A percentile compares a stretch with the other conserved stretches of the same genome.
phyloP scores from a whole-genome alignment of 768 basidiomycete genomes.

The Collybiopsis luxurians region DNA sequence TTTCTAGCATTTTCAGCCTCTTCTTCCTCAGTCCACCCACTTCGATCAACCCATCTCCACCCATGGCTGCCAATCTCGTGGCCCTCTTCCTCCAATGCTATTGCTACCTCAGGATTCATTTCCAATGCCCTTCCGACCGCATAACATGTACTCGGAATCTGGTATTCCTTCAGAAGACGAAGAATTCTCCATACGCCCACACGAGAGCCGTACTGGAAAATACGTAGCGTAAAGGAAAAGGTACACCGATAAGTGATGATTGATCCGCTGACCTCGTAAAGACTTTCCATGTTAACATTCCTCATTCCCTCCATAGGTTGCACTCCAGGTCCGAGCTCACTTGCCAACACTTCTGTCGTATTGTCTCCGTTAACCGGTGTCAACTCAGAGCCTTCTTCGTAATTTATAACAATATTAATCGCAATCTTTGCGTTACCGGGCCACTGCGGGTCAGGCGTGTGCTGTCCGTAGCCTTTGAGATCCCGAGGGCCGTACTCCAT shows the following conservation, averaged over 20 bases:
- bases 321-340: constrained; percentile 4
- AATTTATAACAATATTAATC: constrained; percentile 8
- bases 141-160: constrained; percentile 8
- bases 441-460: constrained; percentile 11
- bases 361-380: constrained; percentile 7
- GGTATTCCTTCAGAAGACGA: constrained; percentile 8
- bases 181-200: constrained; percentile 11
- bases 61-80: constrained; percentile 13
- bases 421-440: constrained; percentile 11
- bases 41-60: constrained; percentile 9
- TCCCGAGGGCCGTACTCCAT: constrained; percentile 10
- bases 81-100: constrained; percentile 6
- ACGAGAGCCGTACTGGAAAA: constrained; percentile 9
- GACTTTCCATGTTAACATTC: constrained; percentile 6
- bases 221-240: not conserved
- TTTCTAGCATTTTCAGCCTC: constrained; percentile 7
- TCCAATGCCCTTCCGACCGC: constrained; percentile 11
- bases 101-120: constrained; percentile 6
- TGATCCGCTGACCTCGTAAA: not conserved
- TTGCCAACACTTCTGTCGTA: not conserved
- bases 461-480: constrained; percentile 8
- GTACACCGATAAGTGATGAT: not conserved
- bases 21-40: constrained; percentile 5
- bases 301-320: not conserved
- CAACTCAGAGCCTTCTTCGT: constrained; percentile 9